phyloP scores from a whole-genome alignment of 495 filamentous ascomycete genomes.

The Gamarada debralockiae region DNA sequence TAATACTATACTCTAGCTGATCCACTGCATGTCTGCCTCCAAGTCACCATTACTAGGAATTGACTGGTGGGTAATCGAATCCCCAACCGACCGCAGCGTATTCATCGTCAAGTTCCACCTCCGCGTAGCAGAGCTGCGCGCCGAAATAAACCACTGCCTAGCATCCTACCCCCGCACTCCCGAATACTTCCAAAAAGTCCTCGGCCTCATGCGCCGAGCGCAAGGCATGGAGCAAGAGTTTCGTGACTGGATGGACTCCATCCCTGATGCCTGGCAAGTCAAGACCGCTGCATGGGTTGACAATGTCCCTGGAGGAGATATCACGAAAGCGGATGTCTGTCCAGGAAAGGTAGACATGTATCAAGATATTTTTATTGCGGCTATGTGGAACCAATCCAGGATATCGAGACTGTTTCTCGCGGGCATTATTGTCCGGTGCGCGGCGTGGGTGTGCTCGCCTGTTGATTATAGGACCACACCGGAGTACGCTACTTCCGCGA shows the following conservation, averaged over 20 bases:
- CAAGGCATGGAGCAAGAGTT: constrained; percentile 39
- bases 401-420: constrained; percentile 41
- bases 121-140: constrained; percentile 39
- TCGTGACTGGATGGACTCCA: constrained; percentile 35
- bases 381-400: constrained; percentile 43
- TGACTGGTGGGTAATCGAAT: constrained; percentile 49
- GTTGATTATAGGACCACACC: constrained; percentile 49
- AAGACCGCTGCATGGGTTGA: constrained; percentile 43
- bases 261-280: constrained; percentile 36
- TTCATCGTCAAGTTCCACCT: constrained; percentile 38
- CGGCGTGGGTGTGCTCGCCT: constrained; percentile 46
- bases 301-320: constrained; percentile 32
- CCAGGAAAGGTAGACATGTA: constrained; percentile 50
- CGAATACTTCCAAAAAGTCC: constrained; percentile 35
- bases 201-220: constrained; percentile 36
- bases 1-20: constrained; percentile 20
- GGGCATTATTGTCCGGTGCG: constrained; percentile 42
- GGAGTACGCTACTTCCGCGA: constrained; percentile 37
- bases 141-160: constrained; percentile 39
- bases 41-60: constrained; percentile 40
- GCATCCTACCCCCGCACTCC: constrained; percentile 29
- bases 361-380: constrained; percentile 44
- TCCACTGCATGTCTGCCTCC: constrained; percentile 41
- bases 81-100: constrained; percentile 35
- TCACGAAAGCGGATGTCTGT: constrained; percentile 39